Evolutionary conservation across 371 early-diverging fungal genomes (phyloP).

Genomic region (Chytridium lagenaria): DNA sequence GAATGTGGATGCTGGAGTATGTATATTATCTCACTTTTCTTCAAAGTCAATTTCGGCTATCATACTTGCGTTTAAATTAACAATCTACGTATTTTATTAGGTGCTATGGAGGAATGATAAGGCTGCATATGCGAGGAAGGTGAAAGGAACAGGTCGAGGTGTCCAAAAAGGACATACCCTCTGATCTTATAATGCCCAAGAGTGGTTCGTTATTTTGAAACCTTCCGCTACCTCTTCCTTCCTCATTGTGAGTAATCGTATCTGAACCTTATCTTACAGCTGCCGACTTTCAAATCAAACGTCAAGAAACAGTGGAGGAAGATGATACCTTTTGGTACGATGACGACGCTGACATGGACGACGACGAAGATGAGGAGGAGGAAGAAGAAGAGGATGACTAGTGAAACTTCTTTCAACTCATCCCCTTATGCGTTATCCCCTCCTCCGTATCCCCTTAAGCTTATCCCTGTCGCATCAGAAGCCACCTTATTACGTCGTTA

Average conservation of each 20-base stretch:
- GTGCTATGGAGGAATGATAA: conserved; percentile 49
- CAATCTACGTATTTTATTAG: conserved; percentile 11
- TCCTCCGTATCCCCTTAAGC: too few species aligned
- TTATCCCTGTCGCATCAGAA: too few species aligned
- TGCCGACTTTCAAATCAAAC: conserved; percentile 42
- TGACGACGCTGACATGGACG: conserved; percentile 41
- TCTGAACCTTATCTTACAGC: conserved; percentile 23
- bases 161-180: conserved; percentile 54
- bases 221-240: too few species aligned
- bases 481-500: too few species aligned
- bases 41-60: too few species aligned
- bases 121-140: conserved; percentile 39
- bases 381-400: conserved; percentile 35
- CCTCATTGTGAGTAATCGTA: neutral
- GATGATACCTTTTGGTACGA: conserved; percentile 52
- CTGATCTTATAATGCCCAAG: conserved; percentile 51
- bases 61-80: neutral
- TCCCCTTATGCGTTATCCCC: too few species aligned
- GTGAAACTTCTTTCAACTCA: neutral
- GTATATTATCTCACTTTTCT: conserved; percentile 4
- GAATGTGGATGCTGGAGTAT: conserved; percentile 69
- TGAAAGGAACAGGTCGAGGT: conserved; percentile 50
- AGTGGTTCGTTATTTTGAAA: conserved; percentile 31
- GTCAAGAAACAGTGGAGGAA: conserved; percentile 35
- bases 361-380: conserved; percentile 46